Evolutionary conservation across 768 basidiomycete genomes (phyloP).

Genomic region (Mrakia gelida): DNA sequence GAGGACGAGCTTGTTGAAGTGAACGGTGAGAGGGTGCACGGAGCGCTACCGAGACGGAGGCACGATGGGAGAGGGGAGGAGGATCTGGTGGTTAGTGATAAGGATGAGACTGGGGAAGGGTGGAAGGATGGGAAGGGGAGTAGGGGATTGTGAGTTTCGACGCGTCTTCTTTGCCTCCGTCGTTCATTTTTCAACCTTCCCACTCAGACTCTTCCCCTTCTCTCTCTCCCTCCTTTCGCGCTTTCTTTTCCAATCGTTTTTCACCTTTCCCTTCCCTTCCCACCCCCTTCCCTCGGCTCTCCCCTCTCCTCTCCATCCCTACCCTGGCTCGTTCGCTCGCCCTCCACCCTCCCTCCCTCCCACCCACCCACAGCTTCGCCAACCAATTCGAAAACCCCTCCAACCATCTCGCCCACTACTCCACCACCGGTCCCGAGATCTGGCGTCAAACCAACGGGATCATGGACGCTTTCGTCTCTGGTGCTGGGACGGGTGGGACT

Average conservation of each 20-base stretch:
- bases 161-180: background rate
- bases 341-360: background rate
- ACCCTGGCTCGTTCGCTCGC: too few relatives aligned
- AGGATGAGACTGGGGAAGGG: slow-evolving; percentile 8
- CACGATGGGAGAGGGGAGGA: slow-evolving; percentile 15
- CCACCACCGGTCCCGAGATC: slow-evolving; percentile 90
- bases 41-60: background rate
- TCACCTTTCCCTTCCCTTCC: too few relatives aligned
- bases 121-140: slow-evolving; percentile 28
- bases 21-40: background rate
- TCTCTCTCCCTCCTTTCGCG: too few relatives aligned
- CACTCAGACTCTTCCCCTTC: background rate
- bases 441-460: slow-evolving; percentile 84
- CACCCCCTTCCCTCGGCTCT: background rate
- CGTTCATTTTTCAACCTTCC: background rate
- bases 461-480: slow-evolving; percentile 79
- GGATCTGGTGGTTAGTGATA: slow-evolving; percentile 29
- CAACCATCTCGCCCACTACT: slow-evolving; percentile 83
- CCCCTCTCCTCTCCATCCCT: slow-evolving; percentile 42
- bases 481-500: slow-evolving; percentile 88
- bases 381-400: slow-evolving; percentile 93
- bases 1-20: background rate
- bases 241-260: too few relatives aligned
- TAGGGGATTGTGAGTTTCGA: slow-evolving; percentile 29
- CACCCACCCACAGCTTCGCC: slow-evolving; percentile 57